Base-by-base conservation (phyloP, 1,284 basidiomycete species). In the Gastroboletus turbinatus region DNA sequence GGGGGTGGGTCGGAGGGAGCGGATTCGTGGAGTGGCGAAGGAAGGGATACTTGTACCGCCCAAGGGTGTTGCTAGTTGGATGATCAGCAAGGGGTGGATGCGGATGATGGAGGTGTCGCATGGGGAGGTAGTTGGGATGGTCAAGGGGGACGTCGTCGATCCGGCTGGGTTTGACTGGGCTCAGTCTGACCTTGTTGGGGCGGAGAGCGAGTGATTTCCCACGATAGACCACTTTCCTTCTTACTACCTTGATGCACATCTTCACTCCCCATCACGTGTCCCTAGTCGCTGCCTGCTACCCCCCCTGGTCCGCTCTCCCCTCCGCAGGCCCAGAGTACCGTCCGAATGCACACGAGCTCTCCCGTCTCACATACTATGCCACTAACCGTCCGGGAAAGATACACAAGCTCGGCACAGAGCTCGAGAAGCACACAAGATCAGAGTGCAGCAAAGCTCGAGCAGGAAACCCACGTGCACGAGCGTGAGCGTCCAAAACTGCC, bases 271-370 rank as follows among this genome's bases (percentile, higher is more conserved):
- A 92, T 75, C 94, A 96, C 76, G 83, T 92, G 67, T 85, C 86
- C 62, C 88, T 97, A 59, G 84, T 98, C 68, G 83, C 86, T 57
- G 88, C 92, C 54, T 98, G 95, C 75, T 98, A 97, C 73, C 96
- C 96, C 7, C 82, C 90, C 3, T 78, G 87, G 54, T 91, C 94
- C 62, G 82, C 88, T 10, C 81, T 96, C 44, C 75, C 87, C 46
- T 84, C 87, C 30, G 81, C 90, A 10, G 89, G 82, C 27, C 88
- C 92, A 35, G 89, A 92, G 53, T 96, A 88, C 73, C 83, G 83
- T 42, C 94, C 94, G 2, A 90, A 94, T 61, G 83, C 89, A 0
- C 95, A 97, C 71, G 95, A 98, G 68, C 81, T 98, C 33, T 94
- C 92, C 53, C 87, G 90, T 46, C 81, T 99, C 59, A 93, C 92